A percentile compares a stretch with the other conserved stretches of the same genome.
Conservation (phyloP, 306 rosid species). For the Cucurbita argyrosperma region DNA sequence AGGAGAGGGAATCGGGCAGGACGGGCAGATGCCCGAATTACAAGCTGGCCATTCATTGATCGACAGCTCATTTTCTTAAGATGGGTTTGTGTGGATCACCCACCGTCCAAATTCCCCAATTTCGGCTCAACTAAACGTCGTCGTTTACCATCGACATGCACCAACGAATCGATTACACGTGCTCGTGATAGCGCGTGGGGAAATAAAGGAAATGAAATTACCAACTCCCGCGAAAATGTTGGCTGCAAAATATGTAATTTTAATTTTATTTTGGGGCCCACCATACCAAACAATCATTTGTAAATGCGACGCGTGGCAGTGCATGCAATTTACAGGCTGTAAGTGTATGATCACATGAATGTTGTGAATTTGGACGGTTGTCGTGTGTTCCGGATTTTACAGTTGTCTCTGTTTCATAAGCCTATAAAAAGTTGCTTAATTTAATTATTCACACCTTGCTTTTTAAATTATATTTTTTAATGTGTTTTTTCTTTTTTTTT, state of each 20-base stretch:
- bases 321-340: neutral
- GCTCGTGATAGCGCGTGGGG: neutral
- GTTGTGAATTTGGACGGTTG: neutral
- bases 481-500: too few relatives aligned
- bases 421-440: too few relatives aligned
- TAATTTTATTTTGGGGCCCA: neutral
- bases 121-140: neutral
- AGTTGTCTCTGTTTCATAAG: neutral
- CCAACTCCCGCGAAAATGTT: neutral
- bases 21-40: conserved; percentile 46
- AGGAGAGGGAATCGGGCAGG: conserved; percentile 24
- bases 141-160: neutral
- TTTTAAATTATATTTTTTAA: too few relatives aligned
- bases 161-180: neutral
- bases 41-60: conserved; percentile 40
- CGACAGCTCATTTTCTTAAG: conserved; percentile 32
- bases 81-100: neutral
- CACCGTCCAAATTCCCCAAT: neutral
- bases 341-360: neutral
- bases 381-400: neutral
- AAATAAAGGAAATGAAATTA: neutral
- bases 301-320: neutral
- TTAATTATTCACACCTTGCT: too few relatives aligned
- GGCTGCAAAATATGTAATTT: neutral
- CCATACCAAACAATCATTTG: neutral